These are phyloP conservation scores for Tetrahymena borealis DNA, from an alignment of 73 alveolate species.

Conservation along the genomic window DNA sequence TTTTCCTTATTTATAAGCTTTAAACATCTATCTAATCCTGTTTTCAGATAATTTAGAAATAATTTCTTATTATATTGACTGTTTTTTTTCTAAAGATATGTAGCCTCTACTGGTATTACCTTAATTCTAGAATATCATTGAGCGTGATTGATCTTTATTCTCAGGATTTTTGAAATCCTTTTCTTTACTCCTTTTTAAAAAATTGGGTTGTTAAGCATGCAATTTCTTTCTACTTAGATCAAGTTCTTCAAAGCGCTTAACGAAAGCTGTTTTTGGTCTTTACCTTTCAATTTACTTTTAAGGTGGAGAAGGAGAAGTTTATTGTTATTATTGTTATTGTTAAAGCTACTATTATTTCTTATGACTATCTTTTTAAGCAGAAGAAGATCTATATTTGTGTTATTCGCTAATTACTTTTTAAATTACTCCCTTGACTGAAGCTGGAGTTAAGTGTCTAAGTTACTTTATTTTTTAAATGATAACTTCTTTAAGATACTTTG, in stretches of 20 bases:
- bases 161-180: too few species aligned
- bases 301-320: not conserved
- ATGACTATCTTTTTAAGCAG: not conserved
- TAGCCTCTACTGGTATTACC: not conserved
- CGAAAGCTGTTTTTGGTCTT: not conserved
- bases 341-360: not conserved
- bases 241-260: not conserved
- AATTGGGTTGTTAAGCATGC: too few species aligned
- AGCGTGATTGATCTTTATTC: too few species aligned
- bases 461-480: not conserved
- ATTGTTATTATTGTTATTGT: too few species aligned
- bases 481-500: not conserved
- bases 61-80: not conserved
- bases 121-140: too few species aligned
- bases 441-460: not conserved
- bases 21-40: not conserved
- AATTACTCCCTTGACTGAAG: not conserved
- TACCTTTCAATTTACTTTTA: not conserved
- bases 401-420: not conserved
- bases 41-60: not conserved
- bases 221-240: not conserved
- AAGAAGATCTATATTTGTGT: not conserved
- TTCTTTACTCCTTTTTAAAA: too few species aligned
- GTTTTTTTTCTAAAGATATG: not conserved
- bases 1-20: not conserved